phyloP scores from a whole-genome alignment of 768 basidiomycete genomes.

The Favolaschia claudopus region DNA sequence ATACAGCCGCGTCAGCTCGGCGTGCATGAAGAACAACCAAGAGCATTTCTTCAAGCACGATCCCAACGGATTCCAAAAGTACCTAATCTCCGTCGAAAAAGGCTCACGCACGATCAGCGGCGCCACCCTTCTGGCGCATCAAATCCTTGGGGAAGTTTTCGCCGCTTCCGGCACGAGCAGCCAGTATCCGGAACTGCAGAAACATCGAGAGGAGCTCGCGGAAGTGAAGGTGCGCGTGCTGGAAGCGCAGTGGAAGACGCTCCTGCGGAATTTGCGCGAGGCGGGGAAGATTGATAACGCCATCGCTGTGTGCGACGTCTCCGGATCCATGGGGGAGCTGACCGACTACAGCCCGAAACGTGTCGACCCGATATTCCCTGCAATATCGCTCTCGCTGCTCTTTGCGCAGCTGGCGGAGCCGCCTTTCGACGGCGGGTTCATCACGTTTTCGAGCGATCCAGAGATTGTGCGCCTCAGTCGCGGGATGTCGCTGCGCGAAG shows the following conservation, averaged over 20 bases:
- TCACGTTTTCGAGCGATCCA: slow-evolving; percentile 69
- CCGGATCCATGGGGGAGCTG: slow-evolving; percentile 70
- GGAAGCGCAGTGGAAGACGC: slow-evolving; percentile 72
- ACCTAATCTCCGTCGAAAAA: slow-evolving; percentile 61
- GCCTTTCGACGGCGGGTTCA: slow-evolving; percentile 71
- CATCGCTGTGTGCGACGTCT: slow-evolving; percentile 77
- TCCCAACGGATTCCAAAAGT: slow-evolving; percentile 61
- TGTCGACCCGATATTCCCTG: slow-evolving; percentile 61
- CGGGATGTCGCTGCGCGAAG: slow-evolving; percentile 43
- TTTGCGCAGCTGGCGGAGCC: slow-evolving; percentile 67
- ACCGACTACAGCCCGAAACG: neutral
- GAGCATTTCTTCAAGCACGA: slow-evolving; percentile 65
- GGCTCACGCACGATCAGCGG: slow-evolving; percentile 68
- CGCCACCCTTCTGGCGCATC: slow-evolving; percentile 72
- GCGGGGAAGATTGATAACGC: slow-evolving; percentile 65
- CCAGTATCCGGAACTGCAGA: slow-evolving; percentile 33
- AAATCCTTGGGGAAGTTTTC: slow-evolving; percentile 55
- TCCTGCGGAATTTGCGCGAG: slow-evolving; percentile 61
- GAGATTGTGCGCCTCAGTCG: slow-evolving; percentile 59
- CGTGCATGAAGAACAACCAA: slow-evolving; percentile 69
- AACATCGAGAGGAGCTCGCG: slow-evolving; percentile 38
- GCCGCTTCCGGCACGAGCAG: neutral
- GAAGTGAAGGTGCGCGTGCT: slow-evolving; percentile 52
- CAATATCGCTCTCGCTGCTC: slow-evolving; percentile 71
- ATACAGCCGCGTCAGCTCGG: slow-evolving; percentile 66